phyloP scores from a whole-genome alignment of 1,284 basidiomycete genomes.

The Apiotrichum porosum region DNA sequence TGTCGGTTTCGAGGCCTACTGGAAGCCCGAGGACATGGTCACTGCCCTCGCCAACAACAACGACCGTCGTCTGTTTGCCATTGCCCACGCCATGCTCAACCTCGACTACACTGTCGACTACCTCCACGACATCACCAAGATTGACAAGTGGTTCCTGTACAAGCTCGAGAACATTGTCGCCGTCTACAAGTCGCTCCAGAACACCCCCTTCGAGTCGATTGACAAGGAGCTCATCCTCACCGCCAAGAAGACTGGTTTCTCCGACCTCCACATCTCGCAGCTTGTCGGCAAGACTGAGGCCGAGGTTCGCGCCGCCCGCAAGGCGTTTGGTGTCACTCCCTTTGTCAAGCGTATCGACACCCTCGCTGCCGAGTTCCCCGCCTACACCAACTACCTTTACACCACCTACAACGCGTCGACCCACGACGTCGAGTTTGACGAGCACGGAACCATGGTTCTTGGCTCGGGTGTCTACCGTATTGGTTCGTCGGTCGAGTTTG shows the following conservation, averaged over 20 bases:
- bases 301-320: slow-evolving; percentile 76
- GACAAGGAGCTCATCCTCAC: slow-evolving; percentile 66
- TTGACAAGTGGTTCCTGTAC: slow-evolving; percentile 99
- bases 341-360: slow-evolving; percentile 99
- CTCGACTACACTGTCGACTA: slow-evolving; percentile 84
- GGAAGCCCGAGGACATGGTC: slow-evolving; percentile 78
- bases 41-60: slow-evolving; percentile 58
- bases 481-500: slow-evolving; percentile 97
- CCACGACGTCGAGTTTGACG: slow-evolving; percentile 94
- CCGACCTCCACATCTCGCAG: slow-evolving; percentile 85
- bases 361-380: slow-evolving; percentile 96
- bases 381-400: slow-evolving; percentile 99
- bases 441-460: slow-evolving; percentile 98
- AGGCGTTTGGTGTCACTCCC: slow-evolving; percentile 80
- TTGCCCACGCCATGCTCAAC: slow-evolving; percentile 87
- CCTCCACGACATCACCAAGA: slow-evolving; percentile 91
- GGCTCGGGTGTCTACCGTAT: slow-evolving; percentile 98
- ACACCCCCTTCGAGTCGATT: slow-evolving; percentile 61
- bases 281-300: slow-evolving; percentile 67
- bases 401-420: slow-evolving; percentile 97
- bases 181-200: slow-evolving; percentile 69
- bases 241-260: slow-evolving; percentile 91
- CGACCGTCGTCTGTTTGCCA: slow-evolving; percentile 93
- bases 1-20: slow-evolving; percentile 57
- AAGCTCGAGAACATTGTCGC: slow-evolving; percentile 84